phyloP scores from a whole-genome alignment of 2,329 filamentous ascomycete species.

The Camptophora hylomeconis region DNA sequence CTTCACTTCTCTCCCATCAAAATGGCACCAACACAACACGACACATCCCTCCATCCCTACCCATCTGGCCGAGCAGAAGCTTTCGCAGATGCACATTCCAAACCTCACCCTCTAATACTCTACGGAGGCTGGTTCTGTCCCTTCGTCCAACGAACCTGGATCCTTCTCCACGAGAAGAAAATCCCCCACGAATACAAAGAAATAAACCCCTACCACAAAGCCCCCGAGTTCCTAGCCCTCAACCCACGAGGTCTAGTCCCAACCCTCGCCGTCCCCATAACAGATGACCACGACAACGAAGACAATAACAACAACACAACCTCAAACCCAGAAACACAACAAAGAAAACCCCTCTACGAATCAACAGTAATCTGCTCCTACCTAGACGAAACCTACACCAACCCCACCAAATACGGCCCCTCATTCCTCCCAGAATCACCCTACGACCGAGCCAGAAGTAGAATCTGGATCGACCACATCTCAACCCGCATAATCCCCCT shows the following conservation, averaged over 20 bases:
- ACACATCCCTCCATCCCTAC: constrained; percentile 31
- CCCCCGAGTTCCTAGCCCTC: constrained; percentile 51
- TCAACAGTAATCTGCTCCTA: constrained; percentile 62
- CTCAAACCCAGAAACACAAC: background rate
- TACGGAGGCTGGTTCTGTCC: constrained; percentile 66
- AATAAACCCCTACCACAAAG: constrained; percentile 68
- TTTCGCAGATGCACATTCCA: constrained; percentile 22
- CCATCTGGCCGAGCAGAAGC: constrained; percentile 32
- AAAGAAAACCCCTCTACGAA: constrained; percentile 49
- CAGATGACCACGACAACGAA: constrained; percentile 6
- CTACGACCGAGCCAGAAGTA: constrained; percentile 51
- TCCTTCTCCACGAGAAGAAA: constrained; percentile 58
- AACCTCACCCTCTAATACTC: constrained; percentile 38
- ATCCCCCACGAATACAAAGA: constrained; percentile 67
- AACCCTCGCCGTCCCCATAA: constrained; percentile 38
- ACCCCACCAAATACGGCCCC: constrained; percentile 26
- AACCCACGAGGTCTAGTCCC: constrained; percentile 68
- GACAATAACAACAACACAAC: constrained; percentile 25
- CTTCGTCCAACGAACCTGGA: constrained; percentile 57
- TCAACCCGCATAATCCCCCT: constrained; percentile 52
- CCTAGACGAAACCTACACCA: constrained; percentile 56
- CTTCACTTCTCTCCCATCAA: too few species aligned
- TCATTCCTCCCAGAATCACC: constrained; percentile 41
- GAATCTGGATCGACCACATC: constrained; percentile 66
- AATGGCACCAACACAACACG: constrained; percentile 18